Base-by-base conservation (phyloP, 331 rosid species). In the Saraca asoca region DNA sequence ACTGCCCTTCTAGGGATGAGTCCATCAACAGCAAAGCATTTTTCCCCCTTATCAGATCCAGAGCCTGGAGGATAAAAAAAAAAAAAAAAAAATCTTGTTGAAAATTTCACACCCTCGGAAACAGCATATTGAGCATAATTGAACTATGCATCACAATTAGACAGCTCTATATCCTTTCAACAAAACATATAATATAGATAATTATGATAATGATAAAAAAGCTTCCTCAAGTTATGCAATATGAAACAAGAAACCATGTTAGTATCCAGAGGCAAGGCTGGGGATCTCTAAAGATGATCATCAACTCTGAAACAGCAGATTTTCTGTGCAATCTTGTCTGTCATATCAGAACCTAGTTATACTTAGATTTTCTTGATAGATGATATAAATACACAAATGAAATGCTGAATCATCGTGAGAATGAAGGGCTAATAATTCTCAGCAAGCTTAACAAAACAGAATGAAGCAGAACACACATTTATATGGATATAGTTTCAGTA, bases 11-110 rank as follows among this genome's bases (percentile, higher is more conserved):
- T 34, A 83, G 59, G 55, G 88, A 83, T 4, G 88, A 83, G 62
- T 83, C 88, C 88, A 83, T 90, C 83, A 93, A 75, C 81, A 85
- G 51, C 75, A 89, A 72, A 19, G 81, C 83, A 77, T 85, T 93
- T 81, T 90, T 88, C 60, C 91, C 98, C 71, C 91, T 84, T 63
- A 93, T 87, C 62, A 90, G 75, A 79, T 93, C 98, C 74, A 93
- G 62, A 53, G 95, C 98, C 98, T 92, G 84, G 51, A 56, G 60
- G 62, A 45, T 46, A 71, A 58, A 46, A 68, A 15, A 17, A 76
- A 33, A 57, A 45, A 42, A 71, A 58, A 46, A 68, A 15, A 17
- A 76, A 33, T 51, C 68, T 18, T 45, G 42, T n/a, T 34, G 16
- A 33, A 48, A 24, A 39, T 39, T 7, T 72, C 62, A 60, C 37